Conservation (phyloP, 2,329 filamentous ascomycete species). For the Emmonsiellopsis sp. region DNA sequence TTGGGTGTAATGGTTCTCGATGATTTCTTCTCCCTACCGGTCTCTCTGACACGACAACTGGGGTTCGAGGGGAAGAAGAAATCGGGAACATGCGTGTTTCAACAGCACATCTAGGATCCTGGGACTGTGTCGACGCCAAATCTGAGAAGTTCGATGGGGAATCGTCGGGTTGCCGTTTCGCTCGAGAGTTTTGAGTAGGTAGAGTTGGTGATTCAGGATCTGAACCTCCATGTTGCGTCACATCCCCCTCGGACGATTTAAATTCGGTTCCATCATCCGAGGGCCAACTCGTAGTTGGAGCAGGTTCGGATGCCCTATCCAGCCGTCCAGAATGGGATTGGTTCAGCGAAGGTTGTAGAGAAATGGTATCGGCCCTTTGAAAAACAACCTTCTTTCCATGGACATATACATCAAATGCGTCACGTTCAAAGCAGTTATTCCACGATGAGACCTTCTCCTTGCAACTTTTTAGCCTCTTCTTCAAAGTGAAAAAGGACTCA, state of each 20-base stretch:
- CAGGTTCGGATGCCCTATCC: neutral
- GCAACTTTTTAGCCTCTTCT: constrained; percentile 21
- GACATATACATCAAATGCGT: constrained; percentile 22
- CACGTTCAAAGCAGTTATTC: constrained; percentile 19
- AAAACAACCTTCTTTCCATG: constrained; percentile 20
- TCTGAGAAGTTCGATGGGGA: neutral
- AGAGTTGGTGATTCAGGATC: neutral
- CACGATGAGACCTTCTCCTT: constrained; percentile 24
- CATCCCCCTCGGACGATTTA: neutral
- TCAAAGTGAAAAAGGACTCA: constrained; percentile 20
- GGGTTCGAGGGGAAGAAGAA: constrained; percentile 9
- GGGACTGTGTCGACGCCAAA: constrained; percentile 10
- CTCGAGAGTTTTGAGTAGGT: neutral
- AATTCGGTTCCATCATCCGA: neutral
- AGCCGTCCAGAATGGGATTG: neutral
- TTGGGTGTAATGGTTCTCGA: neutral
- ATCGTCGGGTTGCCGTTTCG: neutral
- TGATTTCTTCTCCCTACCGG: constrained; percentile 15
- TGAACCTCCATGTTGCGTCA: neutral
- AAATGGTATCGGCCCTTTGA: constrained; percentile 12
- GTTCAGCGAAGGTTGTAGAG: neutral
- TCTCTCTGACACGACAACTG: constrained; percentile 1
- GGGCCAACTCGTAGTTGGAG: neutral
- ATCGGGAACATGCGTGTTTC: constrained; percentile 1
- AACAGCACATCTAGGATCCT: constrained; percentile 6